Percentiles rank a stretch among this genome's conserved stretches.
These are phyloP conservation scores for Termitomyces titanicus DNA, from an alignment of 768 basidiomycete genomes.

Conservation along the genomic window DNA sequence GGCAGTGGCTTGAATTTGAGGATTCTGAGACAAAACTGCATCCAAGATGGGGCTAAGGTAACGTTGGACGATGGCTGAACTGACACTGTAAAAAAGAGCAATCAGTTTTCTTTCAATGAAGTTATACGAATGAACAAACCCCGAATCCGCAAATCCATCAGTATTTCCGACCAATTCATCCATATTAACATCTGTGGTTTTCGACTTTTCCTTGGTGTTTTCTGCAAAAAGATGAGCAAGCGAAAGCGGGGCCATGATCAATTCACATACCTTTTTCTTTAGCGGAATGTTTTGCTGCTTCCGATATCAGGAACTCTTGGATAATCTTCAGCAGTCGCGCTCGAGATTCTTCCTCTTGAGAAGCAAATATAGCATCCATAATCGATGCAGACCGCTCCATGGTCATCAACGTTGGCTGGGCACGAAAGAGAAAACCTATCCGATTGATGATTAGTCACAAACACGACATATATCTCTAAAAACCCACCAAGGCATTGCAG, in stretches of 20 bases:
- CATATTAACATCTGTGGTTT: slow-evolving; percentile 69
- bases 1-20: slow-evolving; percentile 74
- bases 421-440: slow-evolving; percentile 92
- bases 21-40: slow-evolving; percentile 70
- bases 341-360: slow-evolving; percentile 66
- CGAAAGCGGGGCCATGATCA: neutral
- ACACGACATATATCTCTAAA: neutral
- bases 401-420: slow-evolving; percentile 90
- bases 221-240: slow-evolving; percentile 24
- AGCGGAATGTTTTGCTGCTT: slow-evolving; percentile 72
- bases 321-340: slow-evolving; percentile 81
- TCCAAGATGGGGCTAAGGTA: slow-evolving; percentile 81
- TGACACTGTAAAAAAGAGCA: slow-evolving; percentile 61
- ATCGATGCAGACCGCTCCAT: slow-evolving; percentile 71
- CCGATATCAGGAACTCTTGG: slow-evolving; percentile 86
- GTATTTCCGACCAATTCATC: slow-evolving; percentile 94
- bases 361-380: slow-evolving; percentile 87
- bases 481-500: slow-evolving; percentile 80
- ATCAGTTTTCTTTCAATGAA: neutral
- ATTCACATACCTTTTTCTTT: slow-evolving; percentile 58
- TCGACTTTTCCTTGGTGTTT: slow-evolving; percentile 39
- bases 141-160: slow-evolving; percentile 94
- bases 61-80: slow-evolving; percentile 91
- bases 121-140: slow-evolving; percentile 46
- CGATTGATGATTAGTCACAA: neutral